phyloP scores from a whole-genome alignment of 2,329 filamentous ascomycete genomes.

The Nemania sp. region DNA sequence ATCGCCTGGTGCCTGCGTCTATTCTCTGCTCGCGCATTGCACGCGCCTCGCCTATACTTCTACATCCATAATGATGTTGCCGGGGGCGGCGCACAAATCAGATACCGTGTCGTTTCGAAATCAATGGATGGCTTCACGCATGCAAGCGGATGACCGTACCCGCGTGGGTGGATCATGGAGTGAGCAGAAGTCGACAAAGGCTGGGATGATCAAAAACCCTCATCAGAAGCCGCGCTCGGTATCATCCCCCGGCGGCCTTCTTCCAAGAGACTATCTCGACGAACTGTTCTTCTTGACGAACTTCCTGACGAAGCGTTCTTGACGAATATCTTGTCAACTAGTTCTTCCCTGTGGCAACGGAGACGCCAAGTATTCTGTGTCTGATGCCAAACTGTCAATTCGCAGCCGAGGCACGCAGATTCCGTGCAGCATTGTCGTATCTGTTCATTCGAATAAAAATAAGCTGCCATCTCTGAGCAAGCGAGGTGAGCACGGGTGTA shows the following conservation, averaged over 20 bases:
- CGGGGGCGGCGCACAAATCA: too few species aligned
- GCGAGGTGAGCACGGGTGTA: neutral
- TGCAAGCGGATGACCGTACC: too few species aligned
- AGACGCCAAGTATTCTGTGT: constrained; percentile 12
- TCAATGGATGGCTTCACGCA: too few species aligned
- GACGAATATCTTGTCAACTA: neutral
- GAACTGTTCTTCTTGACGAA: too few species aligned
- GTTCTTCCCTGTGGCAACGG: neutral
- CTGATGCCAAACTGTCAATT: constrained; percentile 9
- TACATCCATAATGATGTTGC: too few species aligned
- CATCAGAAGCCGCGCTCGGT: neutral
- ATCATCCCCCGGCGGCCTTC: neutral
- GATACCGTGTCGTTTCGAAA: too few species aligned
- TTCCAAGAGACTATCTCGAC: neutral
- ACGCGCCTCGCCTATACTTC: too few species aligned
- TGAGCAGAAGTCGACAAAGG: too few species aligned
- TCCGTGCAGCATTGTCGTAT: neutral
- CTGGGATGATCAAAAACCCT: too few species aligned
- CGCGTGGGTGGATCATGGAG: too few species aligned
- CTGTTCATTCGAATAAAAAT: constrained; percentile 22
- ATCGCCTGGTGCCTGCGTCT: too few species aligned
- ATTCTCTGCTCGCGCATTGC: too few species aligned
- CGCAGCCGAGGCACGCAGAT: constrained; percentile 30
- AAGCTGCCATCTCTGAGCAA: constrained; percentile 8
- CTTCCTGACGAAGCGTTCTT: neutral